Conservation (phyloP, 2,329 filamentous ascomycete genomes). For the Fonsecaea multimorphosa region DNA sequence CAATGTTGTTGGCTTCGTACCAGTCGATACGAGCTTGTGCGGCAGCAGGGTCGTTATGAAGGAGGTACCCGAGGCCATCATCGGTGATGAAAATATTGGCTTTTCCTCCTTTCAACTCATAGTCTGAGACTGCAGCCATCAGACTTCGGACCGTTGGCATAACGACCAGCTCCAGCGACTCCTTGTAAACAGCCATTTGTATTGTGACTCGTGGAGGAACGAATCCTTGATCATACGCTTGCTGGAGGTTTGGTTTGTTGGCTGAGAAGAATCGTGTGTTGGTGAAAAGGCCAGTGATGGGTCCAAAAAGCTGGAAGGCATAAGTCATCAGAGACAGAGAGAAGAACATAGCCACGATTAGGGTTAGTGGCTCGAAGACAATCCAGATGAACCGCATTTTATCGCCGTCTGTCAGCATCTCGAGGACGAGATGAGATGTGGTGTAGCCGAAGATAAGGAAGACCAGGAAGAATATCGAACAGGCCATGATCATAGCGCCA, state of each 20-base stretch:
- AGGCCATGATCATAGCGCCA: constrained; percentile 62
- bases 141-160: constrained; percentile 62
- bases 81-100: constrained; percentile 48
- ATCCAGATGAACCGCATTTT: constrained; percentile 67
- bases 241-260: constrained; percentile 81
- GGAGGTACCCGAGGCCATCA: constrained; percentile 47
- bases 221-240: constrained; percentile 50
- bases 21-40: constrained; percentile 53
- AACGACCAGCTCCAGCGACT: constrained; percentile 73
- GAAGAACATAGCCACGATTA: constrained; percentile 33
- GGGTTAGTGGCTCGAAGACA: constrained; percentile 30
- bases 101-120: constrained; percentile 60
- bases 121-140: constrained; percentile 64
- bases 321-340: constrained; percentile 30
- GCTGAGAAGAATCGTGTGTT: constrained; percentile 69
- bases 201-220: constrained; percentile 65
- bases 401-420: constrained; percentile 68
- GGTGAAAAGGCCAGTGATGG: constrained; percentile 51
- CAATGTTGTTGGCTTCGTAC: constrained; percentile 58
- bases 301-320: constrained; percentile 60
- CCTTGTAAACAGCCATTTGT: constrained; percentile 87
- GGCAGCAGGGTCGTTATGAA: constrained; percentile 22
- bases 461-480: constrained; percentile 70
- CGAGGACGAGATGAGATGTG: constrained; percentile 71
- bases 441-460: constrained; percentile 71